Base-by-base conservation (phyloP, 2,329 filamentous ascomycete species). In the Trichothecium sympodiale region DNA sequence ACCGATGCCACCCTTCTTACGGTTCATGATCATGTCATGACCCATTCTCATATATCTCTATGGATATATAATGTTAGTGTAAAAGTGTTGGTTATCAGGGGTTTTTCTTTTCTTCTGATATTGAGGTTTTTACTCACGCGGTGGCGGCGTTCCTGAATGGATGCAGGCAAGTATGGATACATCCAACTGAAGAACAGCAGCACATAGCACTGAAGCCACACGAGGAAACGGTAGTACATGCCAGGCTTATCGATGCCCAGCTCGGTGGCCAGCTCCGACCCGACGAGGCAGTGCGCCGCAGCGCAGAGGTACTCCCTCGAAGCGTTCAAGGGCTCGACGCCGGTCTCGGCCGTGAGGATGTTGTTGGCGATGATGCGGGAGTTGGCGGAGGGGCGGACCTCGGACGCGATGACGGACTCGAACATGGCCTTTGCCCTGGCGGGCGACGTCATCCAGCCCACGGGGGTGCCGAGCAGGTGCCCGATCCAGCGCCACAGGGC, bases 401-500 rank as follows among this genome's bases (percentile, higher is more conserved):
- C 83, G 18, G 77, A 67, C 18, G 73, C 57, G 14, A 84, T 54
- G 2, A 87, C 59, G 0, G 71, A 73, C 45, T 88, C 81, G 72
- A 86, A 79, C 48, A 77, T 68, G 3, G 62, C 61, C 43, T 69
- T 75, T 2, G 78, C 76, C 25, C 65, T 62, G 5, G 58, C 57
- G 0, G 72, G 64, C 1, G 66, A 72, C 2, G 65, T 62, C 49
- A 86, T 76, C 43, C 65, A 68, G 17, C 67, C 67, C 2, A 71
- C 72, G 0, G 82, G 83, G 6, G 74, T 75, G 10, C 83, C 83
- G 47, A 86, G 69, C 20, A 87, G 63, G 48, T 84, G 69, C 1
- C 72, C 82, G 10, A 88, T 72, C 43, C 83, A 81, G 3, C 83
- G 70, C 82, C 83, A 89, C 1, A 89, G 60, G 0, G 82, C 80